These are phyloP conservation scores for Bothriochloa decipiens DNA, from an alignment of 176 grass and related monocot species.

Conservation along the genomic window DNA sequence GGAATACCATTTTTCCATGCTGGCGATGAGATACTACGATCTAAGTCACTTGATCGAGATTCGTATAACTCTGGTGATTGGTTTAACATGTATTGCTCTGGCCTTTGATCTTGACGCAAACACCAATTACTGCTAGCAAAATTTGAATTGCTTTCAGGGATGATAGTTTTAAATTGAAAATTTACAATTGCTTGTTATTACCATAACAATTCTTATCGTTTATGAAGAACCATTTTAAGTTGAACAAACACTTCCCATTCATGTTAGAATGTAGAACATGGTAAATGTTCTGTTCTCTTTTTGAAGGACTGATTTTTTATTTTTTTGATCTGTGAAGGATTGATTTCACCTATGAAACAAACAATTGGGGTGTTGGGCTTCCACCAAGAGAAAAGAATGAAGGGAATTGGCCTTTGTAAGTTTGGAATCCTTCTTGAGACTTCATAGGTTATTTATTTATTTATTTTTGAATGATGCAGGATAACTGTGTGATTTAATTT, in stretches of 20 bases:
- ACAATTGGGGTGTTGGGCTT: conserved; percentile 95
- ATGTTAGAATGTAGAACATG: not conserved
- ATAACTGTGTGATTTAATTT: not conserved
- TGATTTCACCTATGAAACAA: conserved; percentile 91
- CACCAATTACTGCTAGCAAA: conserved; percentile 3
- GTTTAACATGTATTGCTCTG: conserved; percentile 83
- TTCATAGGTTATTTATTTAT: conserved; percentile 11
- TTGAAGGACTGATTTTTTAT: too few relatives aligned
- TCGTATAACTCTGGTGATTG: conserved; percentile 96
- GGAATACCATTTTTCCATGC: conserved; percentile 97
- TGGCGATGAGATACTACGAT: conserved; percentile 90
- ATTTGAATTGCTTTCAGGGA: not conserved
- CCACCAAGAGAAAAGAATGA: conserved; percentile 94
- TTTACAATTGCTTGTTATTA: not conserved
- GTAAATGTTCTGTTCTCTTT: conserved; percentile 38
- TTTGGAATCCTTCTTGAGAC: conserved; percentile 19
- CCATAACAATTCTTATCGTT: conserved; percentile 2
- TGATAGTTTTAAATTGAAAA: not conserved
- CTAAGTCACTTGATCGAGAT: conserved; percentile 97
- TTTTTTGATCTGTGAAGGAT: conserved; percentile 45
- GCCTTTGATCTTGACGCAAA: conserved; percentile 28
- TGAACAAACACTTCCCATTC: not conserved
- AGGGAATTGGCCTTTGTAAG: conserved; percentile 78
- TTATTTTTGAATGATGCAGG: not conserved
- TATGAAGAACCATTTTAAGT: conserved; percentile 20